Evolutionary conservation across 805 yeast genomes (phyloP).

Genomic region (Debaryomyces castellii): DNA sequence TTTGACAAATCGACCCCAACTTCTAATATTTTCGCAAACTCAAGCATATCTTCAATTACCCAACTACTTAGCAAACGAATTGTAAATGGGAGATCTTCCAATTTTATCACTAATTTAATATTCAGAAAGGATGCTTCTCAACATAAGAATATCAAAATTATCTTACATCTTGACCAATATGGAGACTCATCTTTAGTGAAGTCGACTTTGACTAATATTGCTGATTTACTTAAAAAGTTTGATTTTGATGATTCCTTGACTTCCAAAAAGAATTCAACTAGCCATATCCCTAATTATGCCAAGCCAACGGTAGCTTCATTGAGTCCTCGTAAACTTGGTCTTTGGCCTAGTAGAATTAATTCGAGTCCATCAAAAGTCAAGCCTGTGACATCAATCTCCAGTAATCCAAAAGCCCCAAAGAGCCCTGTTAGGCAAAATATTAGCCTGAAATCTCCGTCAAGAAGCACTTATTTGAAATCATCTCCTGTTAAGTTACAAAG

Average conservation of each 20-base stretch:
- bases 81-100: slow-evolving; percentile 20
- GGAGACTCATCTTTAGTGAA: slow-evolving; percentile 24
- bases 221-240: slow-evolving; percentile 19
- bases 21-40: slow-evolving; percentile 25
- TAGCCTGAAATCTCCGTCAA: not conserved
- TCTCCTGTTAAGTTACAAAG: not conserved
- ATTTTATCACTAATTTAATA: slow-evolving; percentile 25
- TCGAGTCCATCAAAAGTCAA: slow-evolving; percentile 4
- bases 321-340: slow-evolving; percentile 5
- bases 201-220: slow-evolving; percentile 26
- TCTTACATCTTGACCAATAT: slow-evolving; percentile 26
- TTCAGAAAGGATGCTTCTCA: slow-evolving; percentile 13
- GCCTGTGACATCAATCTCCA: not conserved
- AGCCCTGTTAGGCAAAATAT: not conserved
- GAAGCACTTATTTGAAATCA: not conserved
- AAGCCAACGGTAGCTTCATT: slow-evolving; percentile 30
- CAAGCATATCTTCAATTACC: slow-evolving; percentile 27
- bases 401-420: slow-evolving; percentile 1
- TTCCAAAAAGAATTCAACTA: not conserved
- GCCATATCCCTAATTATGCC: slow-evolving; percentile 27
- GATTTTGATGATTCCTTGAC: slow-evolving; percentile 4
- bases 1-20: slow-evolving; percentile 12
- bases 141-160: slow-evolving; percentile 13
- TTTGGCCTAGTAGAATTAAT: slow-evolving; percentile 1
- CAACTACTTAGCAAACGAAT: slow-evolving; percentile 17